Conservation (phyloP, 257 asterid genomes). For the Gentiana dahurica region DNA sequence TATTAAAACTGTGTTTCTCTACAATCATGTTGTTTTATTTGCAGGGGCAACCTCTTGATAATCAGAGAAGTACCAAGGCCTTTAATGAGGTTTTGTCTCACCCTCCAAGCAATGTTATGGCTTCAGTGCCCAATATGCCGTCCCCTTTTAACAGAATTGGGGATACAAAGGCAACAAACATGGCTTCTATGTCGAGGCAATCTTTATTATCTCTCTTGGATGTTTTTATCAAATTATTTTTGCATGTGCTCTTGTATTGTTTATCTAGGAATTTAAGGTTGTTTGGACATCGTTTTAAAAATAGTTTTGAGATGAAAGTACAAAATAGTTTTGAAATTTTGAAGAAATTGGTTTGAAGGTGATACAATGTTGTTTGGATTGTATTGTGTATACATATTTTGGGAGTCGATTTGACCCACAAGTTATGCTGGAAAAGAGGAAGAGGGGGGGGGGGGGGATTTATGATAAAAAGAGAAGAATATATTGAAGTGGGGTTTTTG, state of each 20-base stretch:
- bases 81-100: conserved; percentile 20
- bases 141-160: conserved; percentile 29
- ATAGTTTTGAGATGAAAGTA: not conserved
- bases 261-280: not conserved
- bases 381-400: no score
- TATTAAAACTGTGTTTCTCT: not conserved
- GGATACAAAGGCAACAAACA: conserved; percentile 30
- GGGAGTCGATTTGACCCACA: no score
- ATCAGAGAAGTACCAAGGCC: conserved; percentile 33
- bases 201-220: conserved; percentile 2
- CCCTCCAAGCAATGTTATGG: conserved; percentile 26
- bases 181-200: conserved; percentile 46
- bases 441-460: no score
- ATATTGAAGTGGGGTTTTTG: no score
- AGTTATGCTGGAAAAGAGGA: no score
- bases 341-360: not conserved
- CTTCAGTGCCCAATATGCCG: conserved; percentile 21
- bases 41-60: conserved; percentile 47
- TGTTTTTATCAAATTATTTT: not conserved
- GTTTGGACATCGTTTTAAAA: not conserved
- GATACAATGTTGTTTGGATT: no score
- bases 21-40: conserved; percentile 9
- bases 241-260: not conserved
- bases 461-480: no score
- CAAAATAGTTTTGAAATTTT: not conserved